These are phyloP conservation scores for Neofusicoccum kwambonambiense DNA, from an alignment of 2,329 filamentous ascomycete genomes.

Conservation along the genomic window DNA sequence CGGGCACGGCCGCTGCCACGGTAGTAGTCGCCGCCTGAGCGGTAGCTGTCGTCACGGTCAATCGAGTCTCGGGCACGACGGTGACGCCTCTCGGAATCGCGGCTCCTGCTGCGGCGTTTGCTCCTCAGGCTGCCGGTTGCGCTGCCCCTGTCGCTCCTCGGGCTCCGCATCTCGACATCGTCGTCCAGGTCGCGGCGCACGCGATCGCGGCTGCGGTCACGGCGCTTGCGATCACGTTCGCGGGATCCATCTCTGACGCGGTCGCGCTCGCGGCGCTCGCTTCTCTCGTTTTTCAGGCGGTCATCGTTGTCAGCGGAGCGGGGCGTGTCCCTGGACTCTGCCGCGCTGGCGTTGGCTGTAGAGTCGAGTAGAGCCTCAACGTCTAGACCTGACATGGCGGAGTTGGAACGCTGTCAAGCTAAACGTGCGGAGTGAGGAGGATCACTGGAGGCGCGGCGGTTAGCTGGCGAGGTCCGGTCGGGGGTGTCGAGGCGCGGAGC, in stretches of 20 bases:
- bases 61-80: constrained; percentile 26
- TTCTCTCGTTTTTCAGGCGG: constrained; percentile 30
- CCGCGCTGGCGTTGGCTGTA: constrained; percentile 60
- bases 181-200: constrained; percentile 33
- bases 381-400: constrained; percentile 67
- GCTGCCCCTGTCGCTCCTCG: constrained; percentile 30
- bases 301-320: constrained; percentile 54
- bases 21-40: constrained; percentile 40
- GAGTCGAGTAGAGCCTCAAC: constrained; percentile 91
- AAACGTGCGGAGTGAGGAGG: constrained; percentile 15
- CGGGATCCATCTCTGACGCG: constrained; percentile 24
- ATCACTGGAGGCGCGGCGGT: constrained; percentile 18
- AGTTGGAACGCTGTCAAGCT: constrained; percentile 20
- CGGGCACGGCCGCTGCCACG: constrained; percentile 33
- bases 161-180: constrained; percentile 34
- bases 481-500: neutral
- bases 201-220: constrained; percentile 25
- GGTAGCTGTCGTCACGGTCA: constrained; percentile 20
- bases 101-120: constrained; percentile 27
- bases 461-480: constrained; percentile 11
- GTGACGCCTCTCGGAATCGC: constrained; percentile 25
- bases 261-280: constrained; percentile 35
- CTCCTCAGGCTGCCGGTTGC: constrained; percentile 37
- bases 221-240: constrained; percentile 29
- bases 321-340: constrained; percentile 33